Evolutionary conservation across 169 alveolate genomes (phyloP).

Genomic region (Amoebophrya sp.): DNA sequence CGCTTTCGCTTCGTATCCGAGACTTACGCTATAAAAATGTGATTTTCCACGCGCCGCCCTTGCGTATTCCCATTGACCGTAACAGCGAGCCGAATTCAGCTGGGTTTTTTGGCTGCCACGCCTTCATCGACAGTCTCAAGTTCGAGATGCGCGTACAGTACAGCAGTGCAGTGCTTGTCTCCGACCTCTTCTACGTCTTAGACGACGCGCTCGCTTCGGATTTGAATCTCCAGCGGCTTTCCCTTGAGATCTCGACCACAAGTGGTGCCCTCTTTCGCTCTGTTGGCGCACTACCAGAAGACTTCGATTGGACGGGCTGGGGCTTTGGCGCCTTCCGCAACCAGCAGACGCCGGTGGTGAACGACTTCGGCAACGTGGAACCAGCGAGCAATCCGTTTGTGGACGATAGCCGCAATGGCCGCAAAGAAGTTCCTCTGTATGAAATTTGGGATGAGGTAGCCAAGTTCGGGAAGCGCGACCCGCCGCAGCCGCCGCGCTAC

Average conservation of each 20-base stretch:
- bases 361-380: background rate
- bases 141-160: background rate
- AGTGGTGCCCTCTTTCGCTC: background rate
- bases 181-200: background rate
- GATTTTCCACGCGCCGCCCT: background rate
- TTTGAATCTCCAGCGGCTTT: background rate
- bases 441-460: background rate
- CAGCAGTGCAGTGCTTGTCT: background rate
- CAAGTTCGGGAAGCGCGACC: background rate
- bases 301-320: background rate
- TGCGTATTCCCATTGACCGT: background rate
- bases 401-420: background rate
- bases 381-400: background rate
- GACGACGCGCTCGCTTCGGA: background rate
- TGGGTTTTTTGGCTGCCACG: background rate
- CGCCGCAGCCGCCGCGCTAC: background rate
- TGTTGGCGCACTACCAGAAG: background rate
- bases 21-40: background rate
- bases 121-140: background rate
- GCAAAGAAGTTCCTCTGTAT: background rate
- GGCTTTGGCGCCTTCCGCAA: background rate
- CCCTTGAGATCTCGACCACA: background rate
- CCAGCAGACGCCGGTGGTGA: background rate
- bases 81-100: background rate
- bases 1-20: background rate